Evolutionary conservation across 371 early-diverging fungal species (phyloP).

Genomic region (Rhizopus stolonifer): DNA sequence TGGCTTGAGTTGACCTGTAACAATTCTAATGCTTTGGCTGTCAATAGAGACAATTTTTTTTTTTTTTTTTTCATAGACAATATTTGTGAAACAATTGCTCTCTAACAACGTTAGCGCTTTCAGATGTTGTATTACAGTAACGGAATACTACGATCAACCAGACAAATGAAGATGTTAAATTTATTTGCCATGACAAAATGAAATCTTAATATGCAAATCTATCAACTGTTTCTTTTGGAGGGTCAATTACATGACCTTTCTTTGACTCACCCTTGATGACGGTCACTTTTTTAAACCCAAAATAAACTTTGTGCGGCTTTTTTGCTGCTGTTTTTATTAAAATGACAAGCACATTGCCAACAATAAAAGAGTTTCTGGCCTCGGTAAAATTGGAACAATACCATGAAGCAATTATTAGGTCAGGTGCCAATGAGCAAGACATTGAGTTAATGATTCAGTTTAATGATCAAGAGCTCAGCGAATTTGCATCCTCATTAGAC

Average conservation of each 20-base stretch:
- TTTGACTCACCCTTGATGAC: background rate
- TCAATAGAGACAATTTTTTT: too few species aligned
- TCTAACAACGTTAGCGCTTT: too few species aligned
- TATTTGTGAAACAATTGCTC: too few species aligned
- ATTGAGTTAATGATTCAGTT: slow-evolving; percentile 46
- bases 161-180: too few species aligned
- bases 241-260: background rate
- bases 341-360: background rate
- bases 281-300: background rate
- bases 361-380: slow-evolving; percentile 37
- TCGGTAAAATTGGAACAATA: slow-evolving; percentile 47
- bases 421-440: slow-evolving; percentile 54
- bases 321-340: background rate
- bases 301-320: background rate
- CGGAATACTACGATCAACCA: too few species aligned
- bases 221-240: too few species aligned
- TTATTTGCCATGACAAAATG: too few species aligned
- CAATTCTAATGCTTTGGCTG: too few species aligned
- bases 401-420: slow-evolving; percentile 41
- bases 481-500: slow-evolving; percentile 39
- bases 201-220: too few species aligned
- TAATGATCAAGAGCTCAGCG: slow-evolving; percentile 50
- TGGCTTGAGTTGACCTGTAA: too few species aligned
- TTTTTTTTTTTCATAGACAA: too few species aligned
- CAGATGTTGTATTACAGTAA: too few species aligned